Percentiles rank a stretch among this genome's conserved stretches.
phyloP scores from a whole-genome alignment of 768 basidiomycete genomes.

The Mycena vitilis region DNA sequence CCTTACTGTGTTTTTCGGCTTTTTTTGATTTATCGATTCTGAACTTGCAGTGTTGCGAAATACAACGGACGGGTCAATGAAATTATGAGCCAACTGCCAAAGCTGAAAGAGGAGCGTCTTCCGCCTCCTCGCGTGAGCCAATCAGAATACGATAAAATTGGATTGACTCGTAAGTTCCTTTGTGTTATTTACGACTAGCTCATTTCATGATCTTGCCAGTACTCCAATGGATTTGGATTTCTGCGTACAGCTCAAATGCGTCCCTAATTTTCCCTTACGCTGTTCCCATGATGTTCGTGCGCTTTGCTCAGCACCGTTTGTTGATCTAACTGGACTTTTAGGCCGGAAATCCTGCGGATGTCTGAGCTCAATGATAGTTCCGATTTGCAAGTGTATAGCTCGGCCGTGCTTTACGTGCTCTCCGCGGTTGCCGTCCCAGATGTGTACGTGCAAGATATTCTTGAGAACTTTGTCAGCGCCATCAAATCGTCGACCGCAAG shows the following conservation, averaged over 20 bases:
- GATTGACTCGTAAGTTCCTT: conserved; percentile 73
- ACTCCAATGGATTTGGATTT: conserved; percentile 83
- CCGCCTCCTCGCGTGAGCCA: conserved; percentile 89
- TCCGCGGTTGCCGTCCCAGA: conserved; percentile 83
- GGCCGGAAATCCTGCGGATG: conserved; percentile 91
- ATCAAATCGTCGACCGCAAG: conserved; percentile 84
- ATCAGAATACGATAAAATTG: conserved; percentile 92
- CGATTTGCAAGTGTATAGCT: conserved; percentile 85
- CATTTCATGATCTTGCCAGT: conserved; percentile 55
- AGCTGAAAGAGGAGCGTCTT: conserved; percentile 81
- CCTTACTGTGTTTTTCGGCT: neutral
- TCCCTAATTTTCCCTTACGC: conserved; percentile 82
- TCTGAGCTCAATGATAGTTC: conserved; percentile 89
- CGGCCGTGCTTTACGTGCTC: conserved; percentile 83
- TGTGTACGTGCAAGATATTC: conserved; percentile 70
- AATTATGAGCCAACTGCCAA: conserved; percentile 69
- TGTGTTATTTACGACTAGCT: conserved; percentile 8
- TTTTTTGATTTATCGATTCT: conserved; percentile 20
- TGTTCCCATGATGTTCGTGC: conserved; percentile 78
- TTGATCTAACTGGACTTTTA: conserved; percentile 45
- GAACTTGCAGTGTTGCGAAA: conserved; percentile 57
- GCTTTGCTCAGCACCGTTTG: conserved; percentile 22
- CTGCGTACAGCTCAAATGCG: conserved; percentile 80
- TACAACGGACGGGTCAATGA: conserved; percentile 67
- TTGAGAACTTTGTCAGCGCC: conserved; percentile 72